Evolutionary conservation across 768 basidiomycete genomes (phyloP).

Genomic region (Russula brevipes): DNA sequence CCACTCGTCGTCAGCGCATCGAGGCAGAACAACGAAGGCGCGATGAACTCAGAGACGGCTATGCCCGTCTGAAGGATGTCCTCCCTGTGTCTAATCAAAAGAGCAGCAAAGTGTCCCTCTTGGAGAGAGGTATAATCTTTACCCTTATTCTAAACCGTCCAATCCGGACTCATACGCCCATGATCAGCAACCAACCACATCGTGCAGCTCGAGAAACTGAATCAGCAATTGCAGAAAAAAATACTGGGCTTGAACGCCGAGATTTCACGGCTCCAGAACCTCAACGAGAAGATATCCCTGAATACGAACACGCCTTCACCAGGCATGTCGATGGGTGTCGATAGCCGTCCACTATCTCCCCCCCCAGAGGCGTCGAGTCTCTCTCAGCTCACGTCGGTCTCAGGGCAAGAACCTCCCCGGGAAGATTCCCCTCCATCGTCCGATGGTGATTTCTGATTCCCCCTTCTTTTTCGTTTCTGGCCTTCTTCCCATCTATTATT

Average conservation of each 20-base stretch:
- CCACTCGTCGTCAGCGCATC: conserved; percentile 76
- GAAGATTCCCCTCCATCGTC: conserved; percentile 52
- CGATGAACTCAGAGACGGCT: conserved; percentile 86
- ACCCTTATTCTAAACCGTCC: conserved; percentile 12
- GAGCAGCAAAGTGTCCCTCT: conserved; percentile 81
- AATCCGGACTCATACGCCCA: conserved; percentile 10
- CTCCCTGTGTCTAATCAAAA: conserved; percentile 86
- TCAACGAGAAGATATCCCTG: conserved; percentile 83
- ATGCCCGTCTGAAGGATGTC: conserved; percentile 81
- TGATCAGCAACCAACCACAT: conserved; percentile 73
- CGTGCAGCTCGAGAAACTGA: conserved; percentile 62
- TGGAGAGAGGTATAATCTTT: conserved; percentile 66
- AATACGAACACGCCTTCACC: conserved; percentile 54
- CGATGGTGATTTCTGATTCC: conserved; percentile 33
- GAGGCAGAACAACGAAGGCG: conserved; percentile 87
- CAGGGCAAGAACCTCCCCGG: conserved; percentile 55
- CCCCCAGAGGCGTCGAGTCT: conserved; percentile 50
- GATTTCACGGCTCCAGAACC: conserved; percentile 59
- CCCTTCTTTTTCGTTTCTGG: conserved; percentile 19
- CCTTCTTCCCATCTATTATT: conserved; percentile 24
- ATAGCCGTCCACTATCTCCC: conserved; percentile 55
- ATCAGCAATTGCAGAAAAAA: conserved; percentile 65
- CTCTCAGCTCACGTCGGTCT: conserved; percentile 48
- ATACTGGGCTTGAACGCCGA: conserved; percentile 63
- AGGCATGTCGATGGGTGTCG: conserved; percentile 38